Evolutionary conservation across 345 rosid species (phyloP).

Genomic region (Odontarrhena argentea): DNA sequence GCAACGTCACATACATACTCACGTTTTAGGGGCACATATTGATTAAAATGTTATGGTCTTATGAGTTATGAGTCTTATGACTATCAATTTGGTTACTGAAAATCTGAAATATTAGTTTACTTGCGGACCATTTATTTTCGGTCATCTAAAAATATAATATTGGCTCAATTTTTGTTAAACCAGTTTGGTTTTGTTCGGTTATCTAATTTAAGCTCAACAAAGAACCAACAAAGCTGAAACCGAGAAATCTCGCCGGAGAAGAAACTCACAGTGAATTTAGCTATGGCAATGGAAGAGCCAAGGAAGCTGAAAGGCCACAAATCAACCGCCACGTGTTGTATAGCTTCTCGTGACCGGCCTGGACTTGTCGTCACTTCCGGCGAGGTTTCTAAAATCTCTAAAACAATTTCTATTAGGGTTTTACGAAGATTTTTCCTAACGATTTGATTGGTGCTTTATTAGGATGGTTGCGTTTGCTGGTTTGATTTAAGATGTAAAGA

Average conservation of each 20-base stretch:
- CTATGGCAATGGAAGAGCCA: conserved; percentile 49
- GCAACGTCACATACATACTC: no score
- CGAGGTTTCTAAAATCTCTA: conserved; percentile 52
- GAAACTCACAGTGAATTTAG: not conserved
- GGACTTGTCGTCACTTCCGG: conserved; percentile 72
- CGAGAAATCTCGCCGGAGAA: conserved; percentile 24
- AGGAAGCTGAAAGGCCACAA: conserved; percentile 79
- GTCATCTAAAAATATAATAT: not conserved
- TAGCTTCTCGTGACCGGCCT: conserved; percentile 73
- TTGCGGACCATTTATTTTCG: no score
- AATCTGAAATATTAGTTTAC: no score
- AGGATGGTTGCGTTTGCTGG: conserved; percentile 96
- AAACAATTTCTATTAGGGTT: conserved; percentile 10
- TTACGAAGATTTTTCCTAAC: not conserved
- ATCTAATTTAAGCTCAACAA: not conserved
- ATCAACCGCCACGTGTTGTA: conserved; percentile 73
- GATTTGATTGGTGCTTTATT: not conserved
- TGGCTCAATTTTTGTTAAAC: conserved; percentile 5
- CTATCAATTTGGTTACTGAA: no score
- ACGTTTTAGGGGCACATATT: no score
- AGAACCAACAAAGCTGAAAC: conserved; percentile 6
- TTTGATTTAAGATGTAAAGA: conserved; percentile 93
- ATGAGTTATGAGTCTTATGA: no score
- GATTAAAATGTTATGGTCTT: no score
- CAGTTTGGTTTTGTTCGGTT: conserved; percentile 14